A percentile compares a stretch with the other conserved stretches of the same genome.
Conservation (phyloP, 2,329 filamentous ascomycete genomes). For the Akanthomyces uredinophilus region DNA sequence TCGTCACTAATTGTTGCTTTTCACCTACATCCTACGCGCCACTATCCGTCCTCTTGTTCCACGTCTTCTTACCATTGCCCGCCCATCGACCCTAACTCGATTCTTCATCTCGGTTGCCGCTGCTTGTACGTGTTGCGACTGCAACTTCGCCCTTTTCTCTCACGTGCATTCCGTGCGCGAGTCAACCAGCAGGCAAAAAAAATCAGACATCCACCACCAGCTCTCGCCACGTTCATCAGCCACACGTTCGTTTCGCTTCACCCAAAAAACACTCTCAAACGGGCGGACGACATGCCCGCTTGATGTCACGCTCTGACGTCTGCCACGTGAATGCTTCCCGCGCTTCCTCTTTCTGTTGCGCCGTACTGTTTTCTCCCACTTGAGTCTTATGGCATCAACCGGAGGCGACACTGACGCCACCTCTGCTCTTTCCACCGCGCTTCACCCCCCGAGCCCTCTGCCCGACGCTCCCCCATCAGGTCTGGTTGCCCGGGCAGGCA, state of each 20-base stretch:
- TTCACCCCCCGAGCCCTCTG: neutral
- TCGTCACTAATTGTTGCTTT: constrained; percentile 14
- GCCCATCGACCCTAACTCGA: neutral
- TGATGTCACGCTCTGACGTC: constrained; percentile 8
- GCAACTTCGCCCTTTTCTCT: neutral
- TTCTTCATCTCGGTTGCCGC: neutral
- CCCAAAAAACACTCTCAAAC: constrained; percentile 6
- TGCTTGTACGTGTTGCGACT: constrained; percentile 1
- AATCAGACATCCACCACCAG: constrained; percentile 23
- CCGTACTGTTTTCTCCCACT: neutral
- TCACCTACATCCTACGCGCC: constrained; percentile 10
- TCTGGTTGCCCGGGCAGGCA: constrained; percentile 10
- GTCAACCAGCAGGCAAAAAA: constrained; percentile 17
- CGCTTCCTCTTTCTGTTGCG: neutral
- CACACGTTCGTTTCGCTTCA: constrained; percentile 33
- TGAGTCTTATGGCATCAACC: constrained; percentile 13
- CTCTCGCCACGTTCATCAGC: constrained; percentile 42
- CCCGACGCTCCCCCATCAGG: constrained; percentile 25
- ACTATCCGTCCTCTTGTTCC: neutral
- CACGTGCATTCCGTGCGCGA: constrained; percentile 11
- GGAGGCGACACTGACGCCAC: constrained; percentile 11
- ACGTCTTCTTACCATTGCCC: neutral
- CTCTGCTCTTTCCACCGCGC: neutral
- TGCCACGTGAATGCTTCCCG: constrained; percentile 4
- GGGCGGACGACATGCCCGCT: constrained; percentile 10